Conservation (phyloP, 352 stramenopile genomes). For the Phytopythium boreale region DNA sequence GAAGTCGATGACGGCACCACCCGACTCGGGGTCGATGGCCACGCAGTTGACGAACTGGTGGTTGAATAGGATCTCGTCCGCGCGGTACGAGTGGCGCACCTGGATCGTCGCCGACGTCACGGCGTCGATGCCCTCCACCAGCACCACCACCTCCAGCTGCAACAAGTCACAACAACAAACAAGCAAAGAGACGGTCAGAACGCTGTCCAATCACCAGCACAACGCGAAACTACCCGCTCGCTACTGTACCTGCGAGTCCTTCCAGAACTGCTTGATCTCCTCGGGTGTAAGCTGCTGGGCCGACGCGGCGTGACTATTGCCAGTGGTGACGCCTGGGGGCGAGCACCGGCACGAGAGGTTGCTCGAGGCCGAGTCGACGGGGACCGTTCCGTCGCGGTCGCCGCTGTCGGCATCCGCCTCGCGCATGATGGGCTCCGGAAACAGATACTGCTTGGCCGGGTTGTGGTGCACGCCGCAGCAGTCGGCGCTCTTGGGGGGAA, state of each 20-base stretch:
- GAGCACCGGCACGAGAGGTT: slow-evolving; percentile 39
- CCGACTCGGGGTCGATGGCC: slow-evolving; percentile 63
- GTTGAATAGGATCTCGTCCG: slow-evolving; percentile 91
- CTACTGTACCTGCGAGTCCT: slow-evolving; percentile 58
- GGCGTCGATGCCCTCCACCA: slow-evolving; percentile 95
- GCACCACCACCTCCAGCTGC: slow-evolving; percentile 94
- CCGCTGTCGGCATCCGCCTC: slow-evolving; percentile 60
- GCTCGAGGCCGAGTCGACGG: slow-evolving; percentile 18
- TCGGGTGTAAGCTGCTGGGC: slow-evolving; percentile 34
- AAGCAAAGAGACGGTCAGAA: not conserved
- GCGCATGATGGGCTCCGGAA: slow-evolving; percentile 59
- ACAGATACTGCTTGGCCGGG: slow-evolving; percentile 56
- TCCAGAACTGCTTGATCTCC: slow-evolving; percentile 74
- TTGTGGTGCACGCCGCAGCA: slow-evolving; percentile 64
- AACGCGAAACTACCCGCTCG: not conserved
- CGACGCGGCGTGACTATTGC: slow-evolving; percentile 15
- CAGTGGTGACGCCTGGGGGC: slow-evolving; percentile 10
- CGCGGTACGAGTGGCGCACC: slow-evolving; percentile 94
- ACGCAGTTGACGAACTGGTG: slow-evolving; percentile 93
- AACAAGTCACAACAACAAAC: slow-evolving; percentile 3
- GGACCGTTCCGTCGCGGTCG: slow-evolving; percentile 48
- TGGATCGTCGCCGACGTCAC: slow-evolving; percentile 94
- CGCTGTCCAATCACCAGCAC: not conserved
- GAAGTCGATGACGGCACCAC: slow-evolving; percentile 87
- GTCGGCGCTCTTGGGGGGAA: slow-evolving; percentile 58